These are phyloP conservation scores for Asterophora parasitica DNA, from an alignment of 768 basidiomycete species.

Conservation along the genomic window DNA sequence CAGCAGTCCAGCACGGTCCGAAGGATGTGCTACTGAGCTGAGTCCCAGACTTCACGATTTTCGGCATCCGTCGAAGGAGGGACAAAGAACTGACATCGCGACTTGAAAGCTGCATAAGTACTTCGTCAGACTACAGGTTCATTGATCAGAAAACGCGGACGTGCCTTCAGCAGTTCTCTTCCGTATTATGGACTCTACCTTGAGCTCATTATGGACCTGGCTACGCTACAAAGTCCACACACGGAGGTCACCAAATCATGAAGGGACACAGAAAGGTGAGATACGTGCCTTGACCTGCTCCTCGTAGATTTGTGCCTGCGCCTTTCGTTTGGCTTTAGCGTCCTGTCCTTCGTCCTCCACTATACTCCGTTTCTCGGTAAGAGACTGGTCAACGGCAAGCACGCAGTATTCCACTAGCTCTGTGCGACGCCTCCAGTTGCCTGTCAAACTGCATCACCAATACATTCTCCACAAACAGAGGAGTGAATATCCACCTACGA, in stretches of 20 bases:
- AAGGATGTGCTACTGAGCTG: conserved; percentile 17
- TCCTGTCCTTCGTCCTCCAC: conserved; percentile 40
- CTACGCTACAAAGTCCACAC: conserved; percentile 55
- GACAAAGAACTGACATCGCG: conserved; percentile 75
- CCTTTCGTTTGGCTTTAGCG: conserved; percentile 41
- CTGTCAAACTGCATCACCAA: conserved; percentile 21
- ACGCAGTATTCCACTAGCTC: conserved; percentile 77
- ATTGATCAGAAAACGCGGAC: conserved; percentile 15
- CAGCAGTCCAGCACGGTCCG: no score
- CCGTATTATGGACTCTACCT: conserved; percentile 68
- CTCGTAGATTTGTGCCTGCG: conserved; percentile 53
- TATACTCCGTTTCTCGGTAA: conserved; percentile 48
- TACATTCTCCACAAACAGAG: conserved; percentile 15
- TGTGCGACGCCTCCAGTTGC: conserved; percentile 69
- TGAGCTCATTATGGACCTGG: conserved; percentile 71
- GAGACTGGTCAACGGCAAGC: conserved; percentile 58
- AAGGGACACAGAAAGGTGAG: neutral
- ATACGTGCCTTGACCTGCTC: conserved; percentile 66
- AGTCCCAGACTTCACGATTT: conserved; percentile 52
- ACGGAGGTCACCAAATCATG: conserved; percentile 2
- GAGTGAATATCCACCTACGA: conserved; percentile 55
- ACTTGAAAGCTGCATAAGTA: conserved; percentile 55
- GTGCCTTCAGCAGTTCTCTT: conserved; percentile 67
- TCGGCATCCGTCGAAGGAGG: conserved; percentile 60
- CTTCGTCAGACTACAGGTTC: conserved; percentile 4